phyloP scores from a whole-genome alignment of 148 eudicot genomes.

The Chenopodium berlandieri region DNA sequence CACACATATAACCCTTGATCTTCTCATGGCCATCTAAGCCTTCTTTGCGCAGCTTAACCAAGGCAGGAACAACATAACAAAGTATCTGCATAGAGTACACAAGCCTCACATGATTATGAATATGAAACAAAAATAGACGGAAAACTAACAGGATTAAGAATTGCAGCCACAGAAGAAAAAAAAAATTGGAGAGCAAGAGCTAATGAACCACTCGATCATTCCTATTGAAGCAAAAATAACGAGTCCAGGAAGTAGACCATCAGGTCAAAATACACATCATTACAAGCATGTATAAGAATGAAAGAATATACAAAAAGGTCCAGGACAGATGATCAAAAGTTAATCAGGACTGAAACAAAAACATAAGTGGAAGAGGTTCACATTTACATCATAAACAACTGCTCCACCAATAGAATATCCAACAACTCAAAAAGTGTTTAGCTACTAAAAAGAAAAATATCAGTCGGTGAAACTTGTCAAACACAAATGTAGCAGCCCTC shows the following conservation, averaged over 20 bases:
- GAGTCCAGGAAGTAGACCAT: neutral
- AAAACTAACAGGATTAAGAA: neutral
- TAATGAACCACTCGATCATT: neutral
- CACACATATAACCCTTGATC: constrained; percentile 97
- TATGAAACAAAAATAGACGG: neutral
- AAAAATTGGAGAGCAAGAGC: neutral
- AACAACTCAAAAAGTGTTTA: neutral
- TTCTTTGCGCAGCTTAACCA: constrained; percentile 97
- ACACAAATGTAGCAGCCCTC: too few species aligned
- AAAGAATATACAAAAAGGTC: neutral
- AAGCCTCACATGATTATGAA: constrained; percentile 15
- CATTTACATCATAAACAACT: neutral
- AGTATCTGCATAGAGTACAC: constrained; percentile 55
- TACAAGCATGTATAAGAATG: neutral
- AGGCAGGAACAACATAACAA: constrained; percentile 79
- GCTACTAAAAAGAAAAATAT: neutral
- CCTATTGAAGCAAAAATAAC: neutral
- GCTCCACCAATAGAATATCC: neutral
- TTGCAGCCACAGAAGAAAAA: neutral
- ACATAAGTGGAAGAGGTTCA: neutral
- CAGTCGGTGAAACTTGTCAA: too few species aligned
- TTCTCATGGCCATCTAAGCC: constrained; percentile 96
- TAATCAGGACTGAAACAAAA: neutral
- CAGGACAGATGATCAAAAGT: neutral
- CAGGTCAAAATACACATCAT: neutral